These are phyloP conservation scores for Saccharomycopsis fodiens DNA, from an alignment of 805 yeast species.

Conservation along the genomic window DNA sequence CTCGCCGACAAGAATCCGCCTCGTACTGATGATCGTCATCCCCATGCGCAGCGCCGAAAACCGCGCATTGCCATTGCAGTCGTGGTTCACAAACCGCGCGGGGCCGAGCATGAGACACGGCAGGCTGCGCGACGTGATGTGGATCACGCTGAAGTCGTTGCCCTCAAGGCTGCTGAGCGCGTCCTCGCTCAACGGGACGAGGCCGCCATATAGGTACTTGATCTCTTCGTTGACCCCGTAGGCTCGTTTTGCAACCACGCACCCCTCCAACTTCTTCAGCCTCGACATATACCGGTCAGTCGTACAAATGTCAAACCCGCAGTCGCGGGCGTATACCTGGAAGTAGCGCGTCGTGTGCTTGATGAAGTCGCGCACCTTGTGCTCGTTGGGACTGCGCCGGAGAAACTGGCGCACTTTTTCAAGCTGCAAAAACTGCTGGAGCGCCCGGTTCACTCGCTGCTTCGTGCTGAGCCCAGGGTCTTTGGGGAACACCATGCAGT, in stretches of 20 bases:
- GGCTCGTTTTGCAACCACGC: conserved; percentile 31
- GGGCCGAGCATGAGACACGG: conserved; percentile 42
- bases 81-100: conserved; percentile 40
- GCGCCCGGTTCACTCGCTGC: conserved; percentile 23
- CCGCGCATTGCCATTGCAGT: conserved; percentile 36
- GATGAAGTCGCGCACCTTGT: conserved; percentile 27
- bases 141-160: conserved; percentile 38
- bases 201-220: conserved; percentile 30
- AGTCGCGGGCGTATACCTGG: conserved; percentile 28
- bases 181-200: conserved; percentile 29
- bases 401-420: conserved; percentile 26
- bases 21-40: conserved; percentile 29
- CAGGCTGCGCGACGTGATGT: conserved; percentile 28
- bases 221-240: conserved; percentile 29
- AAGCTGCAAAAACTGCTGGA: conserved; percentile 24
- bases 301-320: conserved; percentile 35
- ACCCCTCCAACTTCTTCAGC: conserved; percentile 25
- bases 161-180: conserved; percentile 29
- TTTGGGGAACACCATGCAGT: conserved; percentile 14
- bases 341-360: conserved; percentile 32
- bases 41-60: conserved; percentile 27
- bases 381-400: conserved; percentile 21
- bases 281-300: conserved; percentile 32
- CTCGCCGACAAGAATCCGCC: conserved; percentile 35
- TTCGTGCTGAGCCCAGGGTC: conserved; percentile 4